Evolutionary conservation across 2,329 filamentous ascomycete genomes (phyloP).

Genomic region (Fusarium stilboides): DNA sequence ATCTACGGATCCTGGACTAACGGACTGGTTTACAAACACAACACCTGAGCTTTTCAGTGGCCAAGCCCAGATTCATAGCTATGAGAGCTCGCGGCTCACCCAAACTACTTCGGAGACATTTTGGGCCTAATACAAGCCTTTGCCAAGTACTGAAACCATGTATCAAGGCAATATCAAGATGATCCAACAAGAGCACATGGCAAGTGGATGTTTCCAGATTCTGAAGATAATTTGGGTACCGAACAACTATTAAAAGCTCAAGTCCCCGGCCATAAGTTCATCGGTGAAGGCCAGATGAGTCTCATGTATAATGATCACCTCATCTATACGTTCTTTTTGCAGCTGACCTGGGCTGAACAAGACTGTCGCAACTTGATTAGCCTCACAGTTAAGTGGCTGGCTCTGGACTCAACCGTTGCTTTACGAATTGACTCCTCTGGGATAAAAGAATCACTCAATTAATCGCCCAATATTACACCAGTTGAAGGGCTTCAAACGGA

Average conservation of each 20-base stretch:
- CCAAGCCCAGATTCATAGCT: background rate
- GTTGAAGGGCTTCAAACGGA: too few relatives aligned
- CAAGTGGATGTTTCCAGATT: background rate
- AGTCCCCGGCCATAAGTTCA: background rate
- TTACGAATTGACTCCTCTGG: too few relatives aligned
- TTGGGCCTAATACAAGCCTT: background rate
- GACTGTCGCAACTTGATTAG: too few relatives aligned
- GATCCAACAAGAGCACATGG: background rate
- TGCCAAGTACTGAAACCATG: conserved; percentile 5
- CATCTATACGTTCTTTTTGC: too few relatives aligned
- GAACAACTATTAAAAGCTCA: background rate
- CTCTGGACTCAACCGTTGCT: too few relatives aligned
- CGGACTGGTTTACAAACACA: background rate
- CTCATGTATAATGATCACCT: too few relatives aligned
- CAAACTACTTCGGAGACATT: too few relatives aligned
- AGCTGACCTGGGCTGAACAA: too few relatives aligned
- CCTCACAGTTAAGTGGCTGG: too few relatives aligned
- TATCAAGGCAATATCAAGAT: conserved; percentile 1
- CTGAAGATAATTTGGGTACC: background rate
- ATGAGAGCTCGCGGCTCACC: background rate
- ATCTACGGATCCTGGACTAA: background rate
- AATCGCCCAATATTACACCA: too few relatives aligned
- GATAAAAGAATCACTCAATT: too few relatives aligned
- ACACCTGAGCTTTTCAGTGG: background rate
- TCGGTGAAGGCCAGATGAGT: too few relatives aligned